These are phyloP conservation scores for Solanum acaule DNA, from an alignment of 257 asterid species.

Conservation along the genomic window DNA sequence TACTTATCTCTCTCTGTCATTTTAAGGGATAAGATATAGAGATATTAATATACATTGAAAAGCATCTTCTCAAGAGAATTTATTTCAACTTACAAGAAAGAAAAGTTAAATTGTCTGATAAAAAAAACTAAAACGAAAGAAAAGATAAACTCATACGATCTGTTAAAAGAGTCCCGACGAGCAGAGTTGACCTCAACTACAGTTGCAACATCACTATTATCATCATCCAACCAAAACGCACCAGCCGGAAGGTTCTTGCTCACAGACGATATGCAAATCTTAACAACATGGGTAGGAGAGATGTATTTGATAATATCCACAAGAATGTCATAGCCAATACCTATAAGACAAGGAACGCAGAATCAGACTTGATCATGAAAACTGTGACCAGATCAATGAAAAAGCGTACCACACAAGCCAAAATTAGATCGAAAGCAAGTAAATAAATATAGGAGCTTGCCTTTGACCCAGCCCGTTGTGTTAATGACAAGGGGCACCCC, in stretches of 20 bases:
- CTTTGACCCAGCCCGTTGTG: slow-evolving; percentile 99
- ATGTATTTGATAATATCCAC: slow-evolving; percentile 67
- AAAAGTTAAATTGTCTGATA: not conserved
- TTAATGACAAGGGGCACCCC: slow-evolving; percentile 74
- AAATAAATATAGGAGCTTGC: slow-evolving; percentile 20
- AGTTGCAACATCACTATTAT: slow-evolving; percentile 16
- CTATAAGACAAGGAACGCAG: slow-evolving; percentile 29
- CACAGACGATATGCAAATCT: slow-evolving; percentile 52
- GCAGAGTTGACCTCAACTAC: slow-evolving; percentile 74
- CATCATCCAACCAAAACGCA: slow-evolving; percentile 69
- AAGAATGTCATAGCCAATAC: slow-evolving; percentile 79
- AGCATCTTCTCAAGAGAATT: not conserved
- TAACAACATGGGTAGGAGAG: slow-evolving; percentile 76
- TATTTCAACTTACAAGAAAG: not conserved
- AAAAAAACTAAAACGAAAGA: not conserved
- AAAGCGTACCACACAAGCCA: not conserved
- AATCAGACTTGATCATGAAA: not conserved
- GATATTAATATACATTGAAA: not conserved
- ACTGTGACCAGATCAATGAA: not conserved
- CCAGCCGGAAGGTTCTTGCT: slow-evolving; percentile 82
- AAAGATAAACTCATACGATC: slow-evolving; percentile 54
- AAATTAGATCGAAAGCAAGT: not conserved
- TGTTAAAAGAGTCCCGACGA: slow-evolving; percentile 47
- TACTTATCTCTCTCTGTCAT: not conserved
- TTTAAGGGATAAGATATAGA: not conserved